These are phyloP conservation scores for Ambrosiella beaveri DNA, from an alignment of 2,329 filamentous ascomycete species.

Conservation along the genomic window DNA sequence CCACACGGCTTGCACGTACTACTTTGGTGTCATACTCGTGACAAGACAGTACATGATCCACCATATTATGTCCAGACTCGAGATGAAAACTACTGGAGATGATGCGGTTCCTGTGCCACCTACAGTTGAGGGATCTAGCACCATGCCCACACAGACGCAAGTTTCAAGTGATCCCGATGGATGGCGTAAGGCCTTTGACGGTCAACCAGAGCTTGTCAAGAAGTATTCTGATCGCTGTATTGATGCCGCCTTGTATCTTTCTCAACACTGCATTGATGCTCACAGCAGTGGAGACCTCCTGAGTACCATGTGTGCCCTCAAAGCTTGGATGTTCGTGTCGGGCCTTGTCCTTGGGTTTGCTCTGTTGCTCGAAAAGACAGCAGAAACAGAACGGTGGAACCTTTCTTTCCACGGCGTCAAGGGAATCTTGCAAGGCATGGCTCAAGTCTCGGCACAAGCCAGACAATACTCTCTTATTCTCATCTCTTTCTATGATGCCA, in stretches of 20 bases:
- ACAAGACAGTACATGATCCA: conserved; percentile 14
- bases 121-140: background rate
- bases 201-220: background rate
- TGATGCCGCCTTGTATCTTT: conserved; percentile 31
- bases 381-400: background rate
- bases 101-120: background rate
- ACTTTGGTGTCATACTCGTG: conserved; percentile 14
- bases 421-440: conserved; percentile 31
- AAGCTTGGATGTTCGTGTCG: conserved; percentile 17
- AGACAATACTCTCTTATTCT: conserved; percentile 41
- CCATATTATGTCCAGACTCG: conserved; percentile 11
- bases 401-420: conserved; percentile 32
- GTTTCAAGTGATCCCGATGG: background rate
- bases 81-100: conserved; percentile 14
- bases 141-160: background rate
- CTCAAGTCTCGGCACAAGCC: conserved; percentile 35
- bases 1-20: conserved; percentile 14
- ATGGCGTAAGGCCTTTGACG: background rate
- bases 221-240: conserved; percentile 29
- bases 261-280: conserved; percentile 28
- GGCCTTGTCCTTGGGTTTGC: conserved; percentile 14
- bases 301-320: conserved; percentile 34
- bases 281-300: conserved; percentile 24
- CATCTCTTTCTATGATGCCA: conserved; percentile 27
- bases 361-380: conserved; percentile 5